Evolutionary conservation across 2,329 filamentous ascomycete genomes (phyloP).

Genomic region (Aspergillus puulaauensis): DNA sequence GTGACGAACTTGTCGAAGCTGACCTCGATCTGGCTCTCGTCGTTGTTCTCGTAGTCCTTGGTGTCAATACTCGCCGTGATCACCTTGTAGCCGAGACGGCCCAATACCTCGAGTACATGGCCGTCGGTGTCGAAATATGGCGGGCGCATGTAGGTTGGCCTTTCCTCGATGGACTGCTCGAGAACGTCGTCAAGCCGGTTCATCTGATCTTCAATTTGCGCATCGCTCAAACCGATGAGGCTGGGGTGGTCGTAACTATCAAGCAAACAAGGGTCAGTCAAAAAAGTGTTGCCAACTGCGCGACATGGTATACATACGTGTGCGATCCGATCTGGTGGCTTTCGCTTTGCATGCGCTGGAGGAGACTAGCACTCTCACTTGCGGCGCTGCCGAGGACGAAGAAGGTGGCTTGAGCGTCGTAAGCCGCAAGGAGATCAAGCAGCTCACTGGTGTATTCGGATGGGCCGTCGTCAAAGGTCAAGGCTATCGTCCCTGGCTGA

Average conservation of each 20-base stretch:
- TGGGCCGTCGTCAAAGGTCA: slow-evolving; percentile 67
- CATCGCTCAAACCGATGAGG: slow-evolving; percentile 33
- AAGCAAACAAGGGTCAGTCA: background rate
- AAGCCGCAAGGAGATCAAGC: slow-evolving; percentile 56
- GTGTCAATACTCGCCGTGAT: slow-evolving; percentile 45
- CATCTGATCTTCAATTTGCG: slow-evolving; percentile 40
- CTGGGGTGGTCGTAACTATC: slow-evolving; percentile 40
- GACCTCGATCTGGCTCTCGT: slow-evolving; percentile 20
- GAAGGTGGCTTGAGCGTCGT: slow-evolving; percentile 63
- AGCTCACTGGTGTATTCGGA: slow-evolving; percentile 58
- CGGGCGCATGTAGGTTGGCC: slow-evolving; percentile 50
- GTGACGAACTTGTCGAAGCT: slow-evolving; percentile 31
- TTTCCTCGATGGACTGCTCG: slow-evolving; percentile 39
- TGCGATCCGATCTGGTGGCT: slow-evolving; percentile 51
- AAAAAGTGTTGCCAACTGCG: background rate
- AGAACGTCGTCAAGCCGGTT: slow-evolving; percentile 41
- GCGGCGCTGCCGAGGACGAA: slow-evolving; percentile 53
- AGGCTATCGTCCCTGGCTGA: slow-evolving; percentile 56
- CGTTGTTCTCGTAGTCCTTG: slow-evolving; percentile 40
- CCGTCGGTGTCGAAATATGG: slow-evolving; percentile 42
- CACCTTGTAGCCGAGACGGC: slow-evolving; percentile 45
- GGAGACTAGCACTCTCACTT: slow-evolving; percentile 23
- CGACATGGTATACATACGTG: slow-evolving; percentile 28
- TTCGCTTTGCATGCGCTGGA: slow-evolving; percentile 30
- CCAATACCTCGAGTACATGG: slow-evolving; percentile 34